These are phyloP conservation scores for Elongisporangium undulatum DNA, from an alignment of 352 stramenopile genomes.

Conservation along the genomic window DNA sequence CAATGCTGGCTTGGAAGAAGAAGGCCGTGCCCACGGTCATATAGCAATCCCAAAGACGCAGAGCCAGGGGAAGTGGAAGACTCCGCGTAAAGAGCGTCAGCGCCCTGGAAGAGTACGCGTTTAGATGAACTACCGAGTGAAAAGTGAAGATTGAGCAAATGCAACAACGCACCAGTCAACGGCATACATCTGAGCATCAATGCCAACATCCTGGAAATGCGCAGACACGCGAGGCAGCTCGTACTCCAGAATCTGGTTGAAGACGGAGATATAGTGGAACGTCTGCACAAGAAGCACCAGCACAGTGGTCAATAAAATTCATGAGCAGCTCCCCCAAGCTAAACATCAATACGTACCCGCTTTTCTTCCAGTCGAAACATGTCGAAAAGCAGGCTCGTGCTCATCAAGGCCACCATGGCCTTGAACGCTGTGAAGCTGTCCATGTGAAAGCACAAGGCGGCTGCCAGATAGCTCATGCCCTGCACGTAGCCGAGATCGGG, in stretches of 20 bases:
- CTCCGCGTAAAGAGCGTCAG: conserved; percentile 78
- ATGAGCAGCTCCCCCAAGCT: neutral
- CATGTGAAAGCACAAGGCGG: conserved; percentile 83
- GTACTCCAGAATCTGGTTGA: conserved; percentile 79
- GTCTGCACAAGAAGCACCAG: conserved; percentile 31
- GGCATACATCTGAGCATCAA: conserved; percentile 85
- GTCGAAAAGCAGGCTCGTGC: conserved; percentile 82
- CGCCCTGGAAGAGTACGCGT: conserved; percentile 29
- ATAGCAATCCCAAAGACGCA: conserved; percentile 84
- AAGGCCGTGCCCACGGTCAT: conserved; percentile 74
- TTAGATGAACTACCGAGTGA: neutral
- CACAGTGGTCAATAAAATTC: neutral
- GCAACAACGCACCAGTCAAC: conserved; percentile 64
- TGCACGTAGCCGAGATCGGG: conserved; percentile 84
- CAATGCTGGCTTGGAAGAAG: conserved; percentile 86
- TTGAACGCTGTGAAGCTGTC: conserved; percentile 87
- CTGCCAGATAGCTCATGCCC: conserved; percentile 87
- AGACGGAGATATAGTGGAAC: conserved; percentile 79
- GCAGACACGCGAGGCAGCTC: conserved; percentile 56
- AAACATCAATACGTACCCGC: conserved; percentile 32
- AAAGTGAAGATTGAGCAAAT: neutral
- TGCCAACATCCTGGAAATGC: conserved; percentile 69
- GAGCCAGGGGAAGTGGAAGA: conserved; percentile 61
- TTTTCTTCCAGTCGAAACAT: conserved; percentile 84
- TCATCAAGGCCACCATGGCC: conserved; percentile 76